These are phyloP conservation scores for Nakazawaea populi DNA, from an alignment of 805 yeast species.

Conservation along the genomic window DNA sequence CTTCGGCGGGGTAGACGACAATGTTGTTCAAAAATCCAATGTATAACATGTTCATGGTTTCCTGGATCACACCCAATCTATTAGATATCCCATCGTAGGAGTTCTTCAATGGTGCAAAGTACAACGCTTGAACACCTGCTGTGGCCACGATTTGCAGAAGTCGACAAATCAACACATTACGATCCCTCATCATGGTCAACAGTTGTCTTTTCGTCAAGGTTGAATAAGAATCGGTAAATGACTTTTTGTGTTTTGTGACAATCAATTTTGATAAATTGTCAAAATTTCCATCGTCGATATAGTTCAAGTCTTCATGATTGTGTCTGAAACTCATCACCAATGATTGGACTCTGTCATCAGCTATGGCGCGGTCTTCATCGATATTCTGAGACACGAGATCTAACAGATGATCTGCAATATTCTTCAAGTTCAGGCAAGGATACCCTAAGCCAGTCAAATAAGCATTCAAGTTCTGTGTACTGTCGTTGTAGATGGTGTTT, in stretches of 20 bases:
- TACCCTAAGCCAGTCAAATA: constrained; percentile 47
- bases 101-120: constrained; percentile 54
- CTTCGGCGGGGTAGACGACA: constrained; percentile 59
- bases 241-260: neutral
- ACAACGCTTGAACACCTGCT: constrained; percentile 61
- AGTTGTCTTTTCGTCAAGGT: constrained; percentile 30
- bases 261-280: constrained; percentile 4
- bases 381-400: constrained; percentile 58
- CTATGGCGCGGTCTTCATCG: neutral
- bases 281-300: neutral
- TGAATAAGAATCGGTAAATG: constrained; percentile 1
- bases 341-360: neutral
- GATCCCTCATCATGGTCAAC: constrained; percentile 39
- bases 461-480: constrained; percentile 30
- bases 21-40: constrained; percentile 67
- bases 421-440: constrained; percentile 53
- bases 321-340: neutral
- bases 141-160: constrained; percentile 57
- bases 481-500: constrained; percentile 62
- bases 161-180: constrained; percentile 60
- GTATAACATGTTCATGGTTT: constrained; percentile 54
- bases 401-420: constrained; percentile 69
- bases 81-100: constrained; percentile 49
- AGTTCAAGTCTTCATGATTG: neutral
- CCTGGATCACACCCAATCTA: constrained; percentile 64